These are phyloP conservation scores for Papiliotrema laurentii DNA, from an alignment of 1,284 basidiomycete genomes.

Conservation along the genomic window DNA sequence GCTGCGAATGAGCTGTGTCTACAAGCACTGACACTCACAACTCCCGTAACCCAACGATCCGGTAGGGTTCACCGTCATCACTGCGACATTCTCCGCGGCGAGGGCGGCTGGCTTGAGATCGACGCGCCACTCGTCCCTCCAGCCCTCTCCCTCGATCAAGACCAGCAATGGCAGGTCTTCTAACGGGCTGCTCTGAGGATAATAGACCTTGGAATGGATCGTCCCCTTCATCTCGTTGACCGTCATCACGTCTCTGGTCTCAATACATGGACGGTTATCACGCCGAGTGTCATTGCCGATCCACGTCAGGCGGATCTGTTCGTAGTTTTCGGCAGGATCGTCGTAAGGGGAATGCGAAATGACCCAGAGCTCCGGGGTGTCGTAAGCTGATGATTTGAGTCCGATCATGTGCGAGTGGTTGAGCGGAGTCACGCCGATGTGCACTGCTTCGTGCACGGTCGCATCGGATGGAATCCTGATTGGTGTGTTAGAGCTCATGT, in stretches of 20 bases:
- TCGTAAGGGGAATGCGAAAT: constrained; percentile 21
- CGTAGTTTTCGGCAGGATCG: constrained; percentile 21
- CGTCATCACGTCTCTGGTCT: background rate
- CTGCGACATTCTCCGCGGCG: constrained; percentile 6
- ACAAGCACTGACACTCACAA: background rate
- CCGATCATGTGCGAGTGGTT: constrained; percentile 24
- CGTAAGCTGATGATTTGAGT: constrained; percentile 9
- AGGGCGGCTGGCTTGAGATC: constrained; percentile 8
- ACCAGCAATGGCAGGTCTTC: constrained; percentile 3
- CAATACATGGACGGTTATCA: background rate
- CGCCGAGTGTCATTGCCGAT: background rate
- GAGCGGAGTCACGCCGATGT: constrained; percentile 20
- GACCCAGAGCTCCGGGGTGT: constrained; percentile 15
- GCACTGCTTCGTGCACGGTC: constrained; percentile 14
- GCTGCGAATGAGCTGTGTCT: background rate
- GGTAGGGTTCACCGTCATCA: constrained; percentile 11
- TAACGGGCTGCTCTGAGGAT: constrained; percentile 4
- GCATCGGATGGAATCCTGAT: constrained; percentile 14
- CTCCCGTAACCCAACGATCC: constrained; percentile 10
- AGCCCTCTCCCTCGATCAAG: constrained; percentile 10
- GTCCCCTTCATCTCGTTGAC: constrained; percentile 3
- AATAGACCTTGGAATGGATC: background rate
- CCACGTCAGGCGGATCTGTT: constrained; percentile 19
- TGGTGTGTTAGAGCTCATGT: constrained; percentile 3
- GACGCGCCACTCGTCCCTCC: constrained; percentile 12